Conservation (phyloP, 164 flowering plant species). For the Buxus sempervirens region DNA sequence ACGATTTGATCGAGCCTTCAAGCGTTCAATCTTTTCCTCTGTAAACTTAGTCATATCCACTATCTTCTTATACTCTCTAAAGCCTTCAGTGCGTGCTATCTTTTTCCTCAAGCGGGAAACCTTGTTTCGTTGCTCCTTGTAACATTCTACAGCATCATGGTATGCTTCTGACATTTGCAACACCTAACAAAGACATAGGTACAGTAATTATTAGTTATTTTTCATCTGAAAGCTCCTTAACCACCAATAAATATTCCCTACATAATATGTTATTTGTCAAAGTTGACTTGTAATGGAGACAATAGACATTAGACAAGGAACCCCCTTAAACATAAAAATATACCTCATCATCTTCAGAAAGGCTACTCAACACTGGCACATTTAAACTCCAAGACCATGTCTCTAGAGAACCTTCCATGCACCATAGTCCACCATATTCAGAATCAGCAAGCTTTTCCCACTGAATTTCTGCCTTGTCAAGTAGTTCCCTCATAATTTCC, state of each 20-base stretch:
- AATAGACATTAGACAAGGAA: neutral
- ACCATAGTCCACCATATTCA: conserved; percentile 74
- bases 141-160: conserved; percentile 47
- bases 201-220: neutral
- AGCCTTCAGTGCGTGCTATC: conserved; percentile 77
- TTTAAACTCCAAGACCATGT: conserved; percentile 99
- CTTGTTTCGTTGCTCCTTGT: conserved; percentile 73
- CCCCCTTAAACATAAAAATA: neutral
- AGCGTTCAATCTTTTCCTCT: conserved; percentile 73
- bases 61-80: conserved; percentile 72
- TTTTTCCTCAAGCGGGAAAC: conserved; percentile 84
- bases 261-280: neutral
- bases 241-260: neutral
- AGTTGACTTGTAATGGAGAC: neutral
- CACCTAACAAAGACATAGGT: conserved; percentile 29
- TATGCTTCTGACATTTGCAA: conserved; percentile 53
- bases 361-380: conserved; percentile 86
- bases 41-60: conserved; percentile 56
- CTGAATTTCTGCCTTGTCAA: conserved; percentile 60
- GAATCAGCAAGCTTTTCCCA: conserved; percentile 81
- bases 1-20: conserved; percentile 69
- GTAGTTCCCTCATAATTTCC: conserved; percentile 60
- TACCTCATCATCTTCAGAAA: conserved; percentile 78
- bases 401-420: conserved; percentile 88
- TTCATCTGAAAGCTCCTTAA: neutral